These are phyloP conservation scores for Salix viminalis DNA, from an alignment of 345 rosid genomes.

Conservation along the genomic window DNA sequence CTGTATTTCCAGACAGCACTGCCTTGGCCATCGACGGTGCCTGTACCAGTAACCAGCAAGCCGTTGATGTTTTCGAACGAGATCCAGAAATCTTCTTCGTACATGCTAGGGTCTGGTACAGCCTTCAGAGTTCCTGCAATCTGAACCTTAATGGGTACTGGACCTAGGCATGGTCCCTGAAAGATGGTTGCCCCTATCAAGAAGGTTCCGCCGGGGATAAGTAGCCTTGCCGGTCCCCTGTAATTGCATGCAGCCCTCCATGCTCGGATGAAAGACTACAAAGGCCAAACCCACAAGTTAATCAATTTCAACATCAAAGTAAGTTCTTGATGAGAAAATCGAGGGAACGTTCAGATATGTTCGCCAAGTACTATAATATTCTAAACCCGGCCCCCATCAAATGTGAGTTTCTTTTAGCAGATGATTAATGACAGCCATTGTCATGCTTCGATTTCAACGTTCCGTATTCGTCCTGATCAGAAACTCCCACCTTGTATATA, in stretches of 20 bases:
- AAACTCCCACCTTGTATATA: too few relatives aligned
- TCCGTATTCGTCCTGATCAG: background rate
- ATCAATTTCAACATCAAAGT: background rate
- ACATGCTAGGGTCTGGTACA: slow-evolving; percentile 18
- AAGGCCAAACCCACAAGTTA: background rate
- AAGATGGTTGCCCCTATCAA: slow-evolving; percentile 29
- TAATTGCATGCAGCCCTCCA: slow-evolving; percentile 39
- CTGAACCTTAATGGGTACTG: slow-evolving; percentile 30
- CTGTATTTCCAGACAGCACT: slow-evolving; percentile 43
- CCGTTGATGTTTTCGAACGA: slow-evolving; percentile 46
- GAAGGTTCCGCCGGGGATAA: slow-evolving; percentile 41
- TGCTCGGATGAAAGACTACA: slow-evolving; percentile 35
- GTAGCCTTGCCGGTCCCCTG: slow-evolving; percentile 31
- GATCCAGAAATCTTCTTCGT: slow-evolving; percentile 42
- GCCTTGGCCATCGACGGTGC: slow-evolving; percentile 68
- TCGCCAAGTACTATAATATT: too few relatives aligned
- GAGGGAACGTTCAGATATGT: background rate
- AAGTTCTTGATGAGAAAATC: background rate
- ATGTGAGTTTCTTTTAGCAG: too few relatives aligned
- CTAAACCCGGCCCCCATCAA: too few relatives aligned
- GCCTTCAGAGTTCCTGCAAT: slow-evolving; percentile 38
- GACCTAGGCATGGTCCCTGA: slow-evolving; percentile 41
- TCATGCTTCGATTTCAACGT: too few relatives aligned
- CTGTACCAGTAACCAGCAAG: slow-evolving; percentile 47
- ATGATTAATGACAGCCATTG: too few relatives aligned